phyloP scores from a whole-genome alignment of 2,329 filamentous ascomycete genomes.

The Colletotrichum gigasporum region DNA sequence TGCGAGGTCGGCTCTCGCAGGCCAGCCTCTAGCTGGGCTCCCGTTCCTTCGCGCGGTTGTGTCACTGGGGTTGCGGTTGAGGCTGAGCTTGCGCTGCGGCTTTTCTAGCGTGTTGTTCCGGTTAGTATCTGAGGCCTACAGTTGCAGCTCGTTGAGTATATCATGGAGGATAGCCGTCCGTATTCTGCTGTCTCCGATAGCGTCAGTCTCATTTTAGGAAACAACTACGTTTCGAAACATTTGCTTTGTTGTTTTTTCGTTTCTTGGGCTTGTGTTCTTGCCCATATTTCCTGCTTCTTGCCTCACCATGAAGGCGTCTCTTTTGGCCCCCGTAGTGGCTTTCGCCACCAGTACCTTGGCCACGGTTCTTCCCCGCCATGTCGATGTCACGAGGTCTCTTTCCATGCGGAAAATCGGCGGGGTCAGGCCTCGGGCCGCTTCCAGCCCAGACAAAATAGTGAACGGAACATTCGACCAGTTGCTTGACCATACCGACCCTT shows the following conservation, averaged over 20 bases:
- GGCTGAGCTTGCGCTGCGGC: not conserved
- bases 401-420: not conserved
- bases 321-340: not conserved
- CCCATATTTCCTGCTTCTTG: no score
- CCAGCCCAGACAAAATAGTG: not conserved
- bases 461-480: slow-evolving; percentile 18
- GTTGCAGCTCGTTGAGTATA: not conserved
- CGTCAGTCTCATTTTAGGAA: not conserved
- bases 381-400: not conserved
- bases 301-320: not conserved
- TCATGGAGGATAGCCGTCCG: not conserved
- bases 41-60: not conserved
- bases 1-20: not conserved
- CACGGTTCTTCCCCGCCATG: not conserved
- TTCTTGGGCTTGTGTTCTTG: no score
- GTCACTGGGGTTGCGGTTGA: not conserved
- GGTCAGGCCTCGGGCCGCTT: not conserved
- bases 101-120: not conserved
- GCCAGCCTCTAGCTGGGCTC: not conserved
- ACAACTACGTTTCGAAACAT: not conserved
- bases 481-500: slow-evolving; percentile 21
- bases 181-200: not conserved
- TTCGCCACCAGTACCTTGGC: not conserved
- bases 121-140: not conserved
- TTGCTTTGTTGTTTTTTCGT: not conserved